Percentiles rank a stretch among this genome's conserved stretches.
Evolutionary conservation across 192 early-diverging fungal species (phyloP).

Genomic region (Linderina pennispora): DNA sequence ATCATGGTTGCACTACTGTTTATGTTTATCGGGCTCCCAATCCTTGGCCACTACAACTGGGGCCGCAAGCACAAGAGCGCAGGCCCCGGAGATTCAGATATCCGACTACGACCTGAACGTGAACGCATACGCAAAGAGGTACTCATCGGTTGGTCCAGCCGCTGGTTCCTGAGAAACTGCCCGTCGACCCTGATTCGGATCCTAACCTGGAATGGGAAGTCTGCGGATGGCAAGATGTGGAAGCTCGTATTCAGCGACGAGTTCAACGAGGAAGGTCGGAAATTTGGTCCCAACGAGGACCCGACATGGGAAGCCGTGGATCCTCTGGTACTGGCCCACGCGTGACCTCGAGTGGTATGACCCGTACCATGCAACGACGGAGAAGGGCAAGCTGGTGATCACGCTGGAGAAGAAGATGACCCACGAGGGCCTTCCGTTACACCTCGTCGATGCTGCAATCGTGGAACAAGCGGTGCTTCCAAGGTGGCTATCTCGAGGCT

Average conservation of each 20-base stretch:
- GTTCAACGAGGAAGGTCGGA: slow-evolving; percentile 50
- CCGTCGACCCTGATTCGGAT: slow-evolving; percentile 46
- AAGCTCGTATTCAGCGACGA: slow-evolving; percentile 57
- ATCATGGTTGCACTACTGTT: slow-evolving; percentile 41
- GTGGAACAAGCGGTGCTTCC: slow-evolving; percentile 62
- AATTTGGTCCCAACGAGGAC: slow-evolving; percentile 50
- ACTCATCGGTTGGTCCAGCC: slow-evolving; percentile 33
- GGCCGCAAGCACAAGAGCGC: slow-evolving; percentile 18
- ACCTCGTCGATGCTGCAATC: slow-evolving; percentile 56
- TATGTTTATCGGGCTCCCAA: slow-evolving; percentile 43
- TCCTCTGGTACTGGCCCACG: slow-evolving; percentile 52
- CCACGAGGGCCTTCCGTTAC: slow-evolving; percentile 41
- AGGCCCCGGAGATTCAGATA: slow-evolving; percentile 5
- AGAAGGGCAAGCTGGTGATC: slow-evolving; percentile 47
- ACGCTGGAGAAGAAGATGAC: slow-evolving; percentile 40
- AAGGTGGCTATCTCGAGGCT: slow-evolving; percentile 55
- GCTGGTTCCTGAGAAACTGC: slow-evolving; percentile 24
- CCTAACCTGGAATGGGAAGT: slow-evolving; percentile 27
- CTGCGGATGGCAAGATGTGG: slow-evolving; percentile 41
- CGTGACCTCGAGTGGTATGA: slow-evolving; percentile 51
- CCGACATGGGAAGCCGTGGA: slow-evolving; percentile 51
- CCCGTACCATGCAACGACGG: slow-evolving; percentile 45
- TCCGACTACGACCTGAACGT: slow-evolving; percentile 36
- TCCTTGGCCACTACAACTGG: slow-evolving; percentile 45
- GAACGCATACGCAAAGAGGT: slow-evolving; percentile 15